These are phyloP conservation scores for Xylariaceae sp. DNA, from an alignment of 2,329 filamentous ascomycete genomes.

Conservation along the genomic window DNA sequence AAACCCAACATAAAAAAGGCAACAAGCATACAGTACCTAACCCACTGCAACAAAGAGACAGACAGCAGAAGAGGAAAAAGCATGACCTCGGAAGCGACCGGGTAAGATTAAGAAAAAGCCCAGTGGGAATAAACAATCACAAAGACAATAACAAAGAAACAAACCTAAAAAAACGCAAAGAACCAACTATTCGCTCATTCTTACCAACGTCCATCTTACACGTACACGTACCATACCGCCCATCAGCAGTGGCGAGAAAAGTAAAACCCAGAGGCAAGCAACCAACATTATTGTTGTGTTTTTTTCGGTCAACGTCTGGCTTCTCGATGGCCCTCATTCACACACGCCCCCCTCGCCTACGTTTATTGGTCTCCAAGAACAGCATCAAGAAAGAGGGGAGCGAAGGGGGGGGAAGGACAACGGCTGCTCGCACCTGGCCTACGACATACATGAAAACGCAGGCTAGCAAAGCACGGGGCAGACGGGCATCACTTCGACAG, in stretches of 20 bases:
- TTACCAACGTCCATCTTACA: not conserved
- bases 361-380: not conserved
- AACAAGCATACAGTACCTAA: too few relatives aligned
- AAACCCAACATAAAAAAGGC: not conserved
- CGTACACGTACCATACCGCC: too few relatives aligned
- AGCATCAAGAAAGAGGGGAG: not conserved
- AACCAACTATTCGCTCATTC: not conserved
- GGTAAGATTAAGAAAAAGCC: too few relatives aligned
- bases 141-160: not conserved
- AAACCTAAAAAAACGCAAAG: not conserved
- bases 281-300: not conserved
- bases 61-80: not conserved
- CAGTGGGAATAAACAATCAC: not conserved
- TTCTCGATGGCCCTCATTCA: conserved; percentile 6
- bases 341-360: not conserved
- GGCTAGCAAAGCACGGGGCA: not conserved
- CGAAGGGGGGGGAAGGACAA: not conserved
- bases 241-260: not conserved
- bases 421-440: conserved; percentile 3
- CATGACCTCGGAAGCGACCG: conserved; percentile 21
- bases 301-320: conserved; percentile 19
- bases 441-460: conserved; percentile 10
- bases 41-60: not conserved
- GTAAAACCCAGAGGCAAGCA: not conserved
- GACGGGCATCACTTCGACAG: not conserved